Evolutionary conservation across 202 grass and related monocot genomes (phyloP).

Genomic region (Brachypodium distachyon): DNA sequence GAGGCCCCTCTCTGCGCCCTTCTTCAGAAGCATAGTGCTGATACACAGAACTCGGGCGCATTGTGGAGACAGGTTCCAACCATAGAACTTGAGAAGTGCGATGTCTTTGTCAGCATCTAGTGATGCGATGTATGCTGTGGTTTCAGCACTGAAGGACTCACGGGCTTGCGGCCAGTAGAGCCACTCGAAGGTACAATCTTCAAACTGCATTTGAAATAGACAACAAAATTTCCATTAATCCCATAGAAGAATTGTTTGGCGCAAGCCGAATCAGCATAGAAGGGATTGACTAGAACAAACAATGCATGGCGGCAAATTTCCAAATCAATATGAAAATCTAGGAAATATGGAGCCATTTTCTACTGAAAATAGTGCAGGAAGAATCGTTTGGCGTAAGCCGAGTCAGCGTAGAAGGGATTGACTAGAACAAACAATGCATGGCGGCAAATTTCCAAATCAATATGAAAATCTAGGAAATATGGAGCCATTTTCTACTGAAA

Average conservation of each 20-base stretch:
- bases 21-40: slow-evolving; percentile 51
- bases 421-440: neutral
- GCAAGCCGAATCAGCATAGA: neutral
- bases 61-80: slow-evolving; percentile 23
- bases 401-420: neutral
- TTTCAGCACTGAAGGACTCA: slow-evolving; percentile 26
- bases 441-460: neutral
- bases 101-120: slow-evolving; percentile 38
- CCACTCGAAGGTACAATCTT: slow-evolving; percentile 49
- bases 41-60: slow-evolving; percentile 13
- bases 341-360: neutral
- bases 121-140: slow-evolving; percentile 30
- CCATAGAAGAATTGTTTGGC: neutral
- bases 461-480: neutral
- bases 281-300: neutral
- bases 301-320: neutral
- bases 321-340: neutral
- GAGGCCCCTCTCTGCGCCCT: slow-evolving; percentile 25
- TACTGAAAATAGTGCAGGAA: neutral
- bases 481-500: neutral
- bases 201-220: slow-evolving; percentile 29
- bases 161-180: slow-evolving; percentile 38
- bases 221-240: neutral
- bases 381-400: neutral
- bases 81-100: slow-evolving; percentile 22